A percentile compares a stretch with the other conserved stretches of the same genome.
Conservation (phyloP, 352 stramenopile species). For the Phytopythium kandeliae region DNA sequence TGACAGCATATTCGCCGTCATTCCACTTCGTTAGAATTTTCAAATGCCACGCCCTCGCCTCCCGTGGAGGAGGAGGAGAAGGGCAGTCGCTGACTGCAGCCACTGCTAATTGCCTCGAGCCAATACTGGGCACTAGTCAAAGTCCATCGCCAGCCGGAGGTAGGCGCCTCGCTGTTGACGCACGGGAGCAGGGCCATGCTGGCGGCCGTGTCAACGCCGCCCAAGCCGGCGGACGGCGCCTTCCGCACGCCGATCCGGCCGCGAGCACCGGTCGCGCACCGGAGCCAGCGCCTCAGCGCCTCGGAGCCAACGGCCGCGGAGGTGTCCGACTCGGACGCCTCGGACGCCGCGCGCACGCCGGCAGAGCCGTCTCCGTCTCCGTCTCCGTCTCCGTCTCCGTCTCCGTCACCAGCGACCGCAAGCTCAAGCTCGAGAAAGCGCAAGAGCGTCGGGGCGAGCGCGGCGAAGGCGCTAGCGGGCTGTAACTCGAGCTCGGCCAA, state of each 20-base stretch:
- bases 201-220: conserved; percentile 12
- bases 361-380: neutral
- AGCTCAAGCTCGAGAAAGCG: conserved; percentile 44
- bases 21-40: no score
- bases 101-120: no score
- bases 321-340: neutral
- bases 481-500: conserved; percentile 10
- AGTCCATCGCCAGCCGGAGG: no score
- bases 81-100: no score
- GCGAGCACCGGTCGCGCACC: neutral
- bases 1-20: no score
- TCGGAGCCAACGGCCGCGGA: no score
- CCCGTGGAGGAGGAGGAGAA: no score
- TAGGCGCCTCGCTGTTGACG: no score
- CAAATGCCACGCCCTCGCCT: no score
- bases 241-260: conserved; percentile 9
- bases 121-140: no score
- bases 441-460: conserved; percentile 31
- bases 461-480: conserved; percentile 17
- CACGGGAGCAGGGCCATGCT: conserved; percentile 26
- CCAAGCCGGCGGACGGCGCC: conserved; percentile 7
- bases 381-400: conserved; percentile 1
- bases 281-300: neutral
- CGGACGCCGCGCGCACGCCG: neutral
- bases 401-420: neutral